phyloP scores from a whole-genome alignment of 805 yeast genomes.

The Teunomyces funiuensis region DNA sequence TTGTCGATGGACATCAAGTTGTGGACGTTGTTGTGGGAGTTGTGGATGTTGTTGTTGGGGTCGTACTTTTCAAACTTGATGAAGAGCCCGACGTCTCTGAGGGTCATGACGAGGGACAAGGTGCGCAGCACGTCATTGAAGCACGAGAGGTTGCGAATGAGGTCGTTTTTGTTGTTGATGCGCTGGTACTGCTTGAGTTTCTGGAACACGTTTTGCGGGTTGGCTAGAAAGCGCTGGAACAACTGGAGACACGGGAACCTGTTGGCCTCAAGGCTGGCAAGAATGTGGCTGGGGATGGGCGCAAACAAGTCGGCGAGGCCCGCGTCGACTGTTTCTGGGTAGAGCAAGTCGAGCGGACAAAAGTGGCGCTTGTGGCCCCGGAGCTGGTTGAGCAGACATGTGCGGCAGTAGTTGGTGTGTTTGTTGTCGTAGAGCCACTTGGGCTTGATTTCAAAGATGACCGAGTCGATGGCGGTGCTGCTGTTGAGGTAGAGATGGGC shows the following conservation, averaged over 20 bases:
- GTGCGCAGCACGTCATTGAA: slow-evolving; percentile 40
- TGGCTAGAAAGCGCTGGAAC: slow-evolving; percentile 31
- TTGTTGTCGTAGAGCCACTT: slow-evolving; percentile 57
- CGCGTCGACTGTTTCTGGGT: slow-evolving; percentile 26
- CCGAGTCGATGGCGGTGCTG: slow-evolving; percentile 9
- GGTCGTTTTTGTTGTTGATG: slow-evolving; percentile 31
- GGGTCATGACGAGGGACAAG: slow-evolving; percentile 48
- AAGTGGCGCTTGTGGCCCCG: slow-evolving; percentile 36
- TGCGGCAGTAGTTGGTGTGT: slow-evolving; percentile 48
- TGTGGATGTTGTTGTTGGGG: slow-evolving; percentile 26
- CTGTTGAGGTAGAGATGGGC: slow-evolving; percentile 26
- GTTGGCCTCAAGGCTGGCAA: slow-evolving; percentile 21
- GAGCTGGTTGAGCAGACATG: slow-evolving; percentile 51
- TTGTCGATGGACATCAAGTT: slow-evolving; percentile 25
- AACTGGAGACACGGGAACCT: slow-evolving; percentile 35
- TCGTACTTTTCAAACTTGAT: slow-evolving; percentile 37
- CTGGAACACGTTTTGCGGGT: slow-evolving; percentile 32
- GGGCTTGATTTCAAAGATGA: slow-evolving; percentile 55
- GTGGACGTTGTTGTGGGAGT: slow-evolving; percentile 28
- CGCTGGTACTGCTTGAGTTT: slow-evolving; percentile 35
- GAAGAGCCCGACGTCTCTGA: slow-evolving; percentile 57
- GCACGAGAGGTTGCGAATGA: slow-evolving; percentile 30
- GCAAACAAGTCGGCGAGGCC: slow-evolving; percentile 36
- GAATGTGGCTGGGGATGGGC: slow-evolving; percentile 18
- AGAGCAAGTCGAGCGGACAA: slow-evolving; percentile 48